Conservation (phyloP, 2,329 filamentous ascomycete species). For the Myriosclerotinia curreyana region DNA sequence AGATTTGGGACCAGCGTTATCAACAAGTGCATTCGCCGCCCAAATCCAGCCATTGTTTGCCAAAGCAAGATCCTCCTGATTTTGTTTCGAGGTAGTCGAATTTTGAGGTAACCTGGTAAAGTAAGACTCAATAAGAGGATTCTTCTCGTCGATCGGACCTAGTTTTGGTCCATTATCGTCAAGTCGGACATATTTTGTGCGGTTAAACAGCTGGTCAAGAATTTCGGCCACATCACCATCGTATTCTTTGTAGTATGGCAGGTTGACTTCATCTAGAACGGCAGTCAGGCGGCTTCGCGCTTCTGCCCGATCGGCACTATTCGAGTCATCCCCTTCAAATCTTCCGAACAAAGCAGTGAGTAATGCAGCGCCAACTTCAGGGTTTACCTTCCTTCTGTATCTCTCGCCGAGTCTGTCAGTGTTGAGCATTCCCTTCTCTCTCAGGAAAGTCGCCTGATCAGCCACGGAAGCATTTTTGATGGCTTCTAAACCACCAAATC, state of each 20-base stretch:
- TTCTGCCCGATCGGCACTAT: constrained; percentile 50
- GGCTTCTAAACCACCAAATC: constrained; percentile 49
- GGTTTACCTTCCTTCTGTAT: constrained; percentile 68
- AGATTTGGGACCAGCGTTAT: constrained; percentile 87
- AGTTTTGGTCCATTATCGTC: constrained; percentile 87
- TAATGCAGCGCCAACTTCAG: constrained; percentile 66
- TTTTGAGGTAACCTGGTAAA: constrained; percentile 87
- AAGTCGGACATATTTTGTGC: constrained; percentile 91
- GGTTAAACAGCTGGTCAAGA: constrained; percentile 86
- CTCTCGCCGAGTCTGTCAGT: constrained; percentile 75
- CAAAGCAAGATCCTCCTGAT: constrained; percentile 71
- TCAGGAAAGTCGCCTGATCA: constrained; percentile 55
- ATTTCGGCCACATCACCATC: constrained; percentile 79
- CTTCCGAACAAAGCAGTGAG: constrained; percentile 66
- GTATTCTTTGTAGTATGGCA: constrained; percentile 89
- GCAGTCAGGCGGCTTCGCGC: constrained; percentile 55
- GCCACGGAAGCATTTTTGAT: constrained; percentile 55
- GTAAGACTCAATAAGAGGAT: constrained; percentile 87
- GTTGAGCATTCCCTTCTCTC: constrained; percentile 65
- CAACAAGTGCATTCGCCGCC: constrained; percentile 90
- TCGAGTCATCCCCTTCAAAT: constrained; percentile 52
- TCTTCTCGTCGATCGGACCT: constrained; percentile 72
- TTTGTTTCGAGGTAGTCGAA: constrained; percentile 72
- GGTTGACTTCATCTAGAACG: constrained; percentile 79
- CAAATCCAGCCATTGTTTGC: constrained; percentile 99